Base-by-base conservation (phyloP, 2,329 filamentous ascomycete species). In the Metarhizium humberi region DNA sequence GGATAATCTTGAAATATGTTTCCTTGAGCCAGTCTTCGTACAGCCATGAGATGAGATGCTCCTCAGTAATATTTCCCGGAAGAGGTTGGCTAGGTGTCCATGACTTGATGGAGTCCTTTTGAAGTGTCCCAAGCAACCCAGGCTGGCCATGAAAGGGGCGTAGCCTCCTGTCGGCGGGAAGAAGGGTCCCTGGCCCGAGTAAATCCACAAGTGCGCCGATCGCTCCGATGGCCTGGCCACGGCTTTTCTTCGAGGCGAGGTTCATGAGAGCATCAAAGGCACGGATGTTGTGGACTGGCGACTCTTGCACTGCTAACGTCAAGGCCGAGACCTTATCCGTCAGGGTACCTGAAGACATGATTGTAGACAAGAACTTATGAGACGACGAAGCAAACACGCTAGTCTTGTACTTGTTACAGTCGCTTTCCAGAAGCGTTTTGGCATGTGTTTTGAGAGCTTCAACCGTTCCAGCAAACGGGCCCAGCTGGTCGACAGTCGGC, bases 1-100 rank as follows among this genome's bases (percentile, higher is more conserved):
- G 92, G 56, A 99, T 80, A 61, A 97, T 82, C 63, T 92, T 90
- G 70, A 97, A 99, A 70, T 95, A 99, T 40, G 87, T 85, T 57
- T 87, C 85, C 75, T 99, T 99, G 56, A 99, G 75, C 87, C 92
- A 96, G 68, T 96, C 90, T 70, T 99, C 94, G 62, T 88, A 99
- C 1, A 85, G 85, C 92, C 92, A 99, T 18, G 84, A 78, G 20
- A 99, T 82, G 60, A 99, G 72, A 69, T 97, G 91, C 13, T 79
- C 76, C 61, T 89, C 82, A 45, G 88, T 84, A 30, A 97, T 73
- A 49, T 82, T 81, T 11, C 84, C 84, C 0, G 92, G 92, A 4
- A 97, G 74, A 46, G 79, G 75, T 57, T 91, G 82, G n/a, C 81
- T 80, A 14, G 75, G 67, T 18, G 77, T 81, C 92, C 92, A 96